phyloP scores from a whole-genome alignment of 2,329 filamentous ascomycete species.

The Emergomyces orientalis region DNA sequence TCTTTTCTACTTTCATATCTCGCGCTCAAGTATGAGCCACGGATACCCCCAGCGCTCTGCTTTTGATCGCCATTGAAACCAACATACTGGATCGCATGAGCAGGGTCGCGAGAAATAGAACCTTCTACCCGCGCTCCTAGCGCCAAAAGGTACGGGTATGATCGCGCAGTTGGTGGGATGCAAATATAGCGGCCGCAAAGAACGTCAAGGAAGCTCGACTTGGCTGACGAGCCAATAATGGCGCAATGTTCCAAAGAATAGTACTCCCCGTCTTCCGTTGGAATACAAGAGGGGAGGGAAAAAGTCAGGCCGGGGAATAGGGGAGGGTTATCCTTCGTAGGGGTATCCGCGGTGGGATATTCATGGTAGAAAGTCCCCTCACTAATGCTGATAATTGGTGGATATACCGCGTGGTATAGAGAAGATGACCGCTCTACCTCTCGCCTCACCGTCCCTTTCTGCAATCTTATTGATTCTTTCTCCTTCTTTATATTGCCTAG shows the following conservation, averaged over 20 bases:
- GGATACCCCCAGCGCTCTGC: conserved; percentile 35
- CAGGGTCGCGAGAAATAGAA: conserved; percentile 47
- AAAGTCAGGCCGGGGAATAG: conserved; percentile 66
- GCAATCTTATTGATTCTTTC: neutral
- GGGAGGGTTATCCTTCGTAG: conserved; percentile 52
- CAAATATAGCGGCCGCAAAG: conserved; percentile 67
- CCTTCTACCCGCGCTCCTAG: conserved; percentile 47
- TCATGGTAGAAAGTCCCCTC: conserved; percentile 77
- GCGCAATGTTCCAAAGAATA: conserved; percentile 60
- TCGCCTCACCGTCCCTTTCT: neutral
- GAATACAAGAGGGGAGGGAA: conserved; percentile 49
- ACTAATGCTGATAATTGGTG: conserved; percentile 59
- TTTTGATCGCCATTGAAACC: conserved; percentile 72
- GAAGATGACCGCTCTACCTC: neutral
- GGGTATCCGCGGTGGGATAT: conserved; percentile 49
- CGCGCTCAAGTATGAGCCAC: conserved; percentile 77
- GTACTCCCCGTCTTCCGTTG: conserved; percentile 4
- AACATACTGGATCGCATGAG: conserved; percentile 72
- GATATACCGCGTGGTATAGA: neutral
- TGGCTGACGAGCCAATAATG: conserved; percentile 68
- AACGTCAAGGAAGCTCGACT: conserved; percentile 73
- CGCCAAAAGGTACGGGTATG: conserved; percentile 67
- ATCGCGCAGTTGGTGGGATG: conserved; percentile 63
- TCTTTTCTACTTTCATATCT: conserved; percentile 84
- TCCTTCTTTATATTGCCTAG: neutral